A percentile compares a stretch with the other conserved stretches of the same genome.
phyloP scores from a whole-genome alignment of 768 basidiomycete species.

The Mycena epipterygia region DNA sequence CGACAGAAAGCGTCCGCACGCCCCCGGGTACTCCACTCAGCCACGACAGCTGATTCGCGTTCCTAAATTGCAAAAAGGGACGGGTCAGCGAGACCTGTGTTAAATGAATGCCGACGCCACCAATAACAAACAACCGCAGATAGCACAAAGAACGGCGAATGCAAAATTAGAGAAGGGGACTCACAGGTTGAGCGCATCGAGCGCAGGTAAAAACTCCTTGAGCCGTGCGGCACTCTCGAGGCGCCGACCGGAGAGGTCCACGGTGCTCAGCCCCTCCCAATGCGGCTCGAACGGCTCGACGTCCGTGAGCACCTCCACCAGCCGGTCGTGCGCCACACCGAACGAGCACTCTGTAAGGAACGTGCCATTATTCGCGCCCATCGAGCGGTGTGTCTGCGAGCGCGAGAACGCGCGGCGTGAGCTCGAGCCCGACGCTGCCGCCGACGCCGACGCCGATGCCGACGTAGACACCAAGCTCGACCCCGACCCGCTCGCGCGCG shows the following conservation, averaged over 20 bases:
- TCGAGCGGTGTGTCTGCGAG: slow-evolving; percentile 54
- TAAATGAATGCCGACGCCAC: slow-evolving; percentile 22
- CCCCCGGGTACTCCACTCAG: slow-evolving; percentile 81
- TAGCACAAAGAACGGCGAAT: background rate
- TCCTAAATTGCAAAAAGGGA: slow-evolving; percentile 41
- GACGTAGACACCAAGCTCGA: slow-evolving; percentile 33
- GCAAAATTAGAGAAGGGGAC: slow-evolving; percentile 47
- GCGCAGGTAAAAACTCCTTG: slow-evolving; percentile 90
- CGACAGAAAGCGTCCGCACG: slow-evolving; percentile 83
- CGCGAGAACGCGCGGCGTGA: slow-evolving; percentile 61
- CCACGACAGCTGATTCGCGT: slow-evolving; percentile 82
- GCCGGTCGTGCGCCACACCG: slow-evolving; percentile 90
- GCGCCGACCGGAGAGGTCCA: slow-evolving; percentile 82
- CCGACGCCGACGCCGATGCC: slow-evolving; percentile 34
- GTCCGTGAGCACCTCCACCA: slow-evolving; percentile 94
- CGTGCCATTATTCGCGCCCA: slow-evolving; percentile 56
- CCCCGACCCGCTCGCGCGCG: slow-evolving; percentile 24
- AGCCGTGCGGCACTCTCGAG: slow-evolving; percentile 85
- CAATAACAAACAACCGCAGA: background rate
- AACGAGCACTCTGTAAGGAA: slow-evolving; percentile 98
- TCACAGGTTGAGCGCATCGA: slow-evolving; percentile 84
- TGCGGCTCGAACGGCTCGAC: slow-evolving; percentile 94
- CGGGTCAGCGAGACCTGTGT: slow-evolving; percentile 52
- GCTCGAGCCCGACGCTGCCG: slow-evolving; percentile 42
- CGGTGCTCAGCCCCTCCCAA: slow-evolving; percentile 85